Percentiles rank a stretch among this genome's conserved stretches.
These are phyloP conservation scores for Metschnikowia gelsemii DNA, from an alignment of 805 yeast genomes.

Conservation along the genomic window DNA sequence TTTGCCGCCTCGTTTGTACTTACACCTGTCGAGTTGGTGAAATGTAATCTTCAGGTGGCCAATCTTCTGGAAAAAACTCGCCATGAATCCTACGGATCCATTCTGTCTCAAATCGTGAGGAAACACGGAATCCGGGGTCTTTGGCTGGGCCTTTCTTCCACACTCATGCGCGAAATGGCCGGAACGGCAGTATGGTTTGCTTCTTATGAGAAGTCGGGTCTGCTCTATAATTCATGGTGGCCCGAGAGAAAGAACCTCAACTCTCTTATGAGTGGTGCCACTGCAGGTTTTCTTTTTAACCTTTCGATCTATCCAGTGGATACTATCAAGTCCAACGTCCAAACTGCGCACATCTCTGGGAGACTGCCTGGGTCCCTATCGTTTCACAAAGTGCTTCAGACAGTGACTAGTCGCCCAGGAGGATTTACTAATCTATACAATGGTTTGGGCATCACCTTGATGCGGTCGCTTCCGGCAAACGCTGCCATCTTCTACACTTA, in stretches of 20 bases:
- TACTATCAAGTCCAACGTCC: constrained; percentile 84
- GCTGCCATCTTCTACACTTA: constrained; percentile 82
- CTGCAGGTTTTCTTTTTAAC: constrained; percentile 83
- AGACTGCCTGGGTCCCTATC: constrained; percentile 24
- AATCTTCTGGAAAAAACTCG: constrained; percentile 24
- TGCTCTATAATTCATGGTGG: constrained; percentile 31
- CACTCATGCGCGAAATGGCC: constrained; percentile 77
- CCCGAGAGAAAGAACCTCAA: constrained; percentile 41
- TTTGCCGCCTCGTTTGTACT: constrained; percentile 75
- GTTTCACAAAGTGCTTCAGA: constrained; percentile 36
- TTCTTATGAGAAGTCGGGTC: constrained; percentile 62
- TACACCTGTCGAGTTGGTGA: constrained; percentile 90
- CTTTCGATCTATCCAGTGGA: constrained; percentile 84
- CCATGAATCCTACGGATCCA: constrained; percentile 32
- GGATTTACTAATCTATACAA: constrained; percentile 76
- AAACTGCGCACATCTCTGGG: constrained; percentile 48
- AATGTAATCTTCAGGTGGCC: constrained; percentile 80
- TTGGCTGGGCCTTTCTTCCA: constrained; percentile 86
- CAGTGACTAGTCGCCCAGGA: constrained; percentile 34
- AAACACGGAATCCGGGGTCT: constrained; percentile 66
- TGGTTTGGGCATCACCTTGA: constrained; percentile 79
- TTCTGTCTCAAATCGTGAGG: constrained; percentile 38
- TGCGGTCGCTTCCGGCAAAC: constrained; percentile 85
- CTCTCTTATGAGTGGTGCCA: constrained; percentile 73
- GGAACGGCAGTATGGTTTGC: constrained; percentile 97